Evolutionary conservation across 2,329 filamentous ascomycete species (phyloP), one percentile per base, ranked within the genome.

Genomic region (Byssoonygena ceratinophila): DNA sequence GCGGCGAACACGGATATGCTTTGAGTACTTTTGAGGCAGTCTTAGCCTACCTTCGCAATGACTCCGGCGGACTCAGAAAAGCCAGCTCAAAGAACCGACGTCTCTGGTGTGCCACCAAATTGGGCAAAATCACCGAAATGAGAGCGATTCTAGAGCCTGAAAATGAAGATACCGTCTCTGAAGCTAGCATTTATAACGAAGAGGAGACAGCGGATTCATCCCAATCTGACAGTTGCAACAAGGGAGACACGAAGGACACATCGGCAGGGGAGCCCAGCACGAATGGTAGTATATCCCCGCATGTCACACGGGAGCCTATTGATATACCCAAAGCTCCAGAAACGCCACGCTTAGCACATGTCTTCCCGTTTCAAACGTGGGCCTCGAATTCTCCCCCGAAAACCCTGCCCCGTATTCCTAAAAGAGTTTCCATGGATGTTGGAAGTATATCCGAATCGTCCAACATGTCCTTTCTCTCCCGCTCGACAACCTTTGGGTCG

Each of bases 1-100:
- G 83, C 56, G 92, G 92, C 46, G 92, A 98, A 70, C 84, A 94
- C 75, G 92, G 92, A 7, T 98, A 98, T 68, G 90, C 91, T 0
- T 70, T 98, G 47, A 97, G 91, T 68, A 98, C 92, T 0, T 87
- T 97, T 55, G 92, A 98, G 67, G 92, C 89, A 5, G 92, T 98
- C 0, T 70, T 98, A 31, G 83, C 87, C 1, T 97, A 98, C 65
- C 78, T 98, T 2, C 80, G 83, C 7, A 80, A 83, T 55, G 90
- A 94, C 64, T 94, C 91, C 0, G 82, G 80, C 12, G 85, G 84
- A 3, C 71, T 98, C 54, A 81, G 90, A 55, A 85, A 83, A 65
- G 88, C 90, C 5, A 97, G 92, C 67, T 81, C 83, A 57, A 81
- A 86, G 50, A 98, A 98, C 66, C 83, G 85, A 62, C 79, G 83